Conservation (phyloP, 2,329 filamentous ascomycete species). For the Grosmannia serpens region DNA sequence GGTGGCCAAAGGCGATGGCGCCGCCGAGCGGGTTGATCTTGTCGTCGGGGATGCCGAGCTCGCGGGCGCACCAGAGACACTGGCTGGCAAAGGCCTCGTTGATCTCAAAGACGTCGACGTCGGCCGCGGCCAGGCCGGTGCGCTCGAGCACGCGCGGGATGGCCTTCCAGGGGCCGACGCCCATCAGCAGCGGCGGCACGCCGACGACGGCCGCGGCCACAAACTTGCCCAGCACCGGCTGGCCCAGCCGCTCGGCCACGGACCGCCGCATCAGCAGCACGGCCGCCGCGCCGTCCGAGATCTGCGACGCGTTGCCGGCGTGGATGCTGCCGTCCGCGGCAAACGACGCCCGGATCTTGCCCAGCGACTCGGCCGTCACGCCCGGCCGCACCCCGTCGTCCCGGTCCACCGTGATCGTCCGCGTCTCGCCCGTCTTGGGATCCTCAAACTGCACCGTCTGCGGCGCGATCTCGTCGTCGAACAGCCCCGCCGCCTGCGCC, state of each 20-base stretch:
- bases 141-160: conserved; percentile 87
- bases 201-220: conserved; percentile 77
- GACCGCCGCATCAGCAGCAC: conserved; percentile 92
- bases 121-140: conserved; percentile 73
- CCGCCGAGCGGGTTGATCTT: conserved; percentile 98
- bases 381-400: conserved; percentile 82
- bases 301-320: conserved; percentile 90
- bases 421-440: conserved; percentile 78
- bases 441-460: conserved; percentile 80
- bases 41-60: conserved; percentile 67
- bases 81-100: conserved; percentile 98
- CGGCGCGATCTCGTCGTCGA: conserved; percentile 82
- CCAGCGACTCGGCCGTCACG: conserved; percentile 78
- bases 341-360: conserved; percentile 84
- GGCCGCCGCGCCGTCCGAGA: conserved; percentile 90
- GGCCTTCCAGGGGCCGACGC: conserved; percentile 87
- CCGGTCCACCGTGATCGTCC: conserved; percentile 67
- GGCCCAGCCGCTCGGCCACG: conserved; percentile 77
- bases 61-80: conserved; percentile 85
- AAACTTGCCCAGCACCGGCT: conserved; percentile 86
- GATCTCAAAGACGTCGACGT: conserved; percentile 97
- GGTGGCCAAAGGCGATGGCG: conserved; percentile 92
- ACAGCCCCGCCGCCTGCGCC: conserved; percentile 81
- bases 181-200: conserved; percentile 90
- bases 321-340: conserved; percentile 83